These are phyloP conservation scores for Solanum pinnatisectum DNA, from an alignment of 257 asterid genomes.

Conservation along the genomic window DNA sequence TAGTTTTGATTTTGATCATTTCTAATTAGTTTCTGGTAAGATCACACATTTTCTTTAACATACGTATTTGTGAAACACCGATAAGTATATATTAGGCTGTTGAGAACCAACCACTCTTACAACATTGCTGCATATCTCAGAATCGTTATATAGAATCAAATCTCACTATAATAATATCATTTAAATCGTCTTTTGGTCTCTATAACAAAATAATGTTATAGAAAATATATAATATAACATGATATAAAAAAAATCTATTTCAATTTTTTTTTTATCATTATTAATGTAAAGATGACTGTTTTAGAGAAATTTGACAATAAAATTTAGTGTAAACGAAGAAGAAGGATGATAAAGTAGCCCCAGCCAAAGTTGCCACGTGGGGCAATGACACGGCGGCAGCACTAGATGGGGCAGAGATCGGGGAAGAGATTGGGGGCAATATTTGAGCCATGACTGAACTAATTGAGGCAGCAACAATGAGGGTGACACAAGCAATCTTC, in stretches of 20 bases:
- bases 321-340: background rate
- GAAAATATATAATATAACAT: too few species aligned
- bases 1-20: background rate
- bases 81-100: background rate
- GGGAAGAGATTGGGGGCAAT: background rate
- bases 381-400: background rate
- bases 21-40: background rate
- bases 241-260: too few species aligned
- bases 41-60: background rate
- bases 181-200: too few species aligned
- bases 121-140: background rate
- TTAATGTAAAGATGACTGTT: too few species aligned
- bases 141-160: background rate
- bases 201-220: too few species aligned
- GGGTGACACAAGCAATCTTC: conserved; percentile 25
- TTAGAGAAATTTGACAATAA: background rate
- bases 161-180: too few species aligned
- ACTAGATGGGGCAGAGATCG: conserved; percentile 1
- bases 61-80: background rate
- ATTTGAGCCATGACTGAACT: conserved; percentile 19
- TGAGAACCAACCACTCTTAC: background rate
- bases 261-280: too few species aligned
- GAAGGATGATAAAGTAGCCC: conserved; percentile 15
- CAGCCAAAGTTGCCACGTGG: conserved; percentile 4
- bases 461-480: conserved; percentile 26